A percentile compares a stretch with the other conserved stretches of the same genome.
Conservation (phyloP, 1,284 basidiomycete species). For the Butyriboletus regius region DNA sequence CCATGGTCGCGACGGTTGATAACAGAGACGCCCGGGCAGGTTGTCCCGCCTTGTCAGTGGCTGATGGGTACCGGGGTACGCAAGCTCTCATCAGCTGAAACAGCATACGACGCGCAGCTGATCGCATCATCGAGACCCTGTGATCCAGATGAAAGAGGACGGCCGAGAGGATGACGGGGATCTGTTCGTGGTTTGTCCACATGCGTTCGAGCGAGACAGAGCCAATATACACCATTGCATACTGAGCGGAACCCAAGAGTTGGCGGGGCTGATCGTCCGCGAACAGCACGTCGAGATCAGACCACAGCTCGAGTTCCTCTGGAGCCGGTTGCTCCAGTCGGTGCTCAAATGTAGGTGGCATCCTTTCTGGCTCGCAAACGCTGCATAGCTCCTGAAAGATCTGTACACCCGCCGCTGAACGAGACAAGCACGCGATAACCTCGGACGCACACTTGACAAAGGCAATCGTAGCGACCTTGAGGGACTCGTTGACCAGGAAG, state of each 20-base stretch:
- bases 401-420: constrained; percentile 65
- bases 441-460: constrained; percentile 77
- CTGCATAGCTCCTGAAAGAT: constrained; percentile 80
- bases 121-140: constrained; percentile 60
- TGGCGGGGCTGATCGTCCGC: constrained; percentile 60
- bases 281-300: constrained; percentile 67
- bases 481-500: constrained; percentile 82
- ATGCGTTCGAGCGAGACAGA: constrained; percentile 75
- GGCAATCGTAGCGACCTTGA: constrained; percentile 70
- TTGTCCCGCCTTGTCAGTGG: constrained; percentile 48
- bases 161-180: constrained; percentile 74
- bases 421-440: constrained; percentile 78
- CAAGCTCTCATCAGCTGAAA: constrained; percentile 77
- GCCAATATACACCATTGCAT: constrained; percentile 79
- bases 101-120: constrained; percentile 65
- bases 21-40: constrained; percentile 46
- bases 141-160: constrained; percentile 82
- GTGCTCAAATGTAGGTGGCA: constrained; percentile 70
- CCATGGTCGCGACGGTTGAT: constrained; percentile 48
- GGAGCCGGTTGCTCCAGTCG: constrained; percentile 60
- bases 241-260: constrained; percentile 72
- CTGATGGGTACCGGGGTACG: constrained; percentile 63
- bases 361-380: constrained; percentile 76
- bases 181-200: constrained; percentile 64
- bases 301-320: constrained; percentile 67